Evolutionary conservation across 345 rosid species (phyloP).

Genomic region (Camelina sativa): DNA sequence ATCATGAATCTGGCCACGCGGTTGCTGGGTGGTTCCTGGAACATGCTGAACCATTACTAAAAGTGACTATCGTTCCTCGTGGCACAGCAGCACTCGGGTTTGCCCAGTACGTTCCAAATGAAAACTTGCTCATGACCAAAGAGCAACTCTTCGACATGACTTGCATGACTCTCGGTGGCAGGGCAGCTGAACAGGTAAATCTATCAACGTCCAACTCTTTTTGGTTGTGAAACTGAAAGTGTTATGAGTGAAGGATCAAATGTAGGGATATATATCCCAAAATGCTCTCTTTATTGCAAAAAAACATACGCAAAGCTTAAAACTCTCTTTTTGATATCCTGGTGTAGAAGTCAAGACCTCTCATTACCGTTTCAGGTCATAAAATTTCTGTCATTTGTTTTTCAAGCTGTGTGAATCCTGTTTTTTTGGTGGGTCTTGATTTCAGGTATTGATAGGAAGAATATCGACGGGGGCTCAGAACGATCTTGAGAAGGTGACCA

Average conservation of each 20-base stretch:
- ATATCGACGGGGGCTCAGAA: constrained; percentile 96
- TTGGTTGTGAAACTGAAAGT: constrained; percentile 10
- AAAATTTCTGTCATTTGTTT: neutral
- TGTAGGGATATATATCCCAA: neutral
- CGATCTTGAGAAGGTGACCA: constrained; percentile 95
- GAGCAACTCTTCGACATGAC: constrained; percentile 98
- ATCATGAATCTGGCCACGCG: constrained; percentile 97
- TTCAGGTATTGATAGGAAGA: constrained; percentile 81
- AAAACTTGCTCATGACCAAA: constrained; percentile 92
- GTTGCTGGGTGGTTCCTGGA: constrained; percentile 96
- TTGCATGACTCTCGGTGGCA: constrained; percentile 97
- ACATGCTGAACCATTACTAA: constrained; percentile 90
- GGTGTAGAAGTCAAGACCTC: neutral
- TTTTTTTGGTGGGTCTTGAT: constrained; percentile 15
- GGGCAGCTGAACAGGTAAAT: constrained; percentile 94
- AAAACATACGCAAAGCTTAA: neutral
- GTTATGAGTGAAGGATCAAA: constrained; percentile 17
- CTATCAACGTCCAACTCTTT: constrained; percentile 6
- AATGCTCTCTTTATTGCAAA: neutral
- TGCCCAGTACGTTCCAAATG: constrained; percentile 96
- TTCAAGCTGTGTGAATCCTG: constrained; percentile 14
- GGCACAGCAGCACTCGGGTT: constrained; percentile 97
- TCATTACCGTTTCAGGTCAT: constrained; percentile 14
- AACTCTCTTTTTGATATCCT: neutral
- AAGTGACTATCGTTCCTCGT: constrained; percentile 96